A percentile compares a stretch with the other conserved stretches of the same genome.
Evolutionary conservation across 2,329 filamentous ascomycete genomes (phyloP).

Genomic region (Phyllosticta ampelicida): DNA sequence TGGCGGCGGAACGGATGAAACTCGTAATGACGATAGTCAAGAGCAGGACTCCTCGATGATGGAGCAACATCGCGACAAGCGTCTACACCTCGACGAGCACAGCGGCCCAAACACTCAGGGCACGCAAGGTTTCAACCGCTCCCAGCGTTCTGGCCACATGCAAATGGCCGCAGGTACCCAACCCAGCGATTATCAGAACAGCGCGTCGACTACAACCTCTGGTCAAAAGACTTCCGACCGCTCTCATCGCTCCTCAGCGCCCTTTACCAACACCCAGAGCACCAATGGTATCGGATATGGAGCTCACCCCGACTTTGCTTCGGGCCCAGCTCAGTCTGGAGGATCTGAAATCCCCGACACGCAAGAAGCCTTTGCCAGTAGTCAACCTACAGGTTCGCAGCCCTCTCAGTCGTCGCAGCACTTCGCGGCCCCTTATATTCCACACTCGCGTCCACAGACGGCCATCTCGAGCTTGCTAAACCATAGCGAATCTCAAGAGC

Average conservation of each 20-base stretch:
- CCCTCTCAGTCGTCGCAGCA: conserved; percentile 26
- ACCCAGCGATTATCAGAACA: conserved; percentile 59
- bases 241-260: conserved; percentile 50
- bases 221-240: conserved; percentile 71
- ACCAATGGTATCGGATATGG: conserved; percentile 50
- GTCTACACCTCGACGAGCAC: conserved; percentile 1
- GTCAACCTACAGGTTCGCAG: conserved; percentile 28
- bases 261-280: conserved; percentile 57
- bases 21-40: conserved; percentile 36
- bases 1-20: conserved; percentile 26
- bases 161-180: conserved; percentile 49
- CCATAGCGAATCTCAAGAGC: conserved; percentile 18
- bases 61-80: conserved; percentile 13
- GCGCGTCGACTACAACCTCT: conserved; percentile 76
- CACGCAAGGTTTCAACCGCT: conserved; percentile 33
- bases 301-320: conserved; percentile 46
- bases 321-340: conserved; percentile 37
- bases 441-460: conserved; percentile 18
- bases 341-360: conserved; percentile 55
- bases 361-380: conserved; percentile 30
- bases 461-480: conserved; percentile 35
- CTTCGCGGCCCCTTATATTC: conserved; percentile 11
- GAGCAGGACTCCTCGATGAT: conserved; percentile 17
- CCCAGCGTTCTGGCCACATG: conserved; percentile 49
- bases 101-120: conserved; percentile 17